phyloP scores from a whole-genome alignment of 2,329 filamentous ascomycete species.

The Cercospora berteroae region DNA sequence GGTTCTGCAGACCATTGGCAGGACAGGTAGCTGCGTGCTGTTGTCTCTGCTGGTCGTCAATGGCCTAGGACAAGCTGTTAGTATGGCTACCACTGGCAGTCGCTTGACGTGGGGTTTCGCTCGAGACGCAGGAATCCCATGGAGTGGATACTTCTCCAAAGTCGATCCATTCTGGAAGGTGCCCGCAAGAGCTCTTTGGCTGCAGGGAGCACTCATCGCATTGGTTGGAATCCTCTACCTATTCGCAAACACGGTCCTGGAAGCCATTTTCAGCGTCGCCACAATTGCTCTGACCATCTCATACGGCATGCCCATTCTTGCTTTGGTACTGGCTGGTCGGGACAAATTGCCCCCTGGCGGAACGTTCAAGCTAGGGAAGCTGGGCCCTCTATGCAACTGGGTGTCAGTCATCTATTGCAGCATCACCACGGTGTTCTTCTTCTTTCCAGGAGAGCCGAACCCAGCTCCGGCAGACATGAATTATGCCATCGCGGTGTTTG shows the following conservation, averaged over 20 bases:
- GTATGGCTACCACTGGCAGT: slow-evolving; percentile 45
- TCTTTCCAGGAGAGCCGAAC: slow-evolving; percentile 51
- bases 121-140: slow-evolving; percentile 31
- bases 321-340: slow-evolving; percentile 49
- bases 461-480: slow-evolving; percentile 55
- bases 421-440: slow-evolving; percentile 56
- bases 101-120: slow-evolving; percentile 34
- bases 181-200: slow-evolving; percentile 54
- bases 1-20: slow-evolving; percentile 53
- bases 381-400: slow-evolving; percentile 36
- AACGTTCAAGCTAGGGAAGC: slow-evolving; percentile 47
- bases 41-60: slow-evolving; percentile 57
- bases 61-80: slow-evolving; percentile 54
- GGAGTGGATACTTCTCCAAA: slow-evolving; percentile 33
- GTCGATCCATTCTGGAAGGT: slow-evolving; percentile 53
- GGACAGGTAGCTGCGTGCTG: slow-evolving; percentile 46
- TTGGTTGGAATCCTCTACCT: slow-evolving; percentile 52
- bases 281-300: slow-evolving; percentile 45
- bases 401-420: slow-evolving; percentile 53
- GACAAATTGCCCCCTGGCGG: slow-evolving; percentile 50
- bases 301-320: slow-evolving; percentile 42
- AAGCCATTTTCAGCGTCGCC: slow-evolving; percentile 45
- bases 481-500: slow-evolving; percentile 58
- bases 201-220: slow-evolving; percentile 49
- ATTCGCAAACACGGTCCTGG: slow-evolving; percentile 43